phyloP scores from a whole-genome alignment of 148 eudicot genomes.

The Spergularia bocconei region DNA sequence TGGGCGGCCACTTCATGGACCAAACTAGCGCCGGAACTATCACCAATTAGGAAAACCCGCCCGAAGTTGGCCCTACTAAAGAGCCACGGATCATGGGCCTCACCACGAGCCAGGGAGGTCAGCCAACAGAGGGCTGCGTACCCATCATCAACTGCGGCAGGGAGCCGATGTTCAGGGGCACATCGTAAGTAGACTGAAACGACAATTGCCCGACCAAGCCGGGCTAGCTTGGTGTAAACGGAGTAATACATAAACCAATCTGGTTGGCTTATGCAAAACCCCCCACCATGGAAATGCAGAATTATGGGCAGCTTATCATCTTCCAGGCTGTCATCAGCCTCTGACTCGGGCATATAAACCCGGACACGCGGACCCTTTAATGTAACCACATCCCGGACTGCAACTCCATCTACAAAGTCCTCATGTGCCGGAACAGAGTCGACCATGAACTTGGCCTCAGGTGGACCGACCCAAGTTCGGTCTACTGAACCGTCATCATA shows the following conservation, averaged over 20 bases:
- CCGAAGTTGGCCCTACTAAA: slow-evolving; percentile 42
- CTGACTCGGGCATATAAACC: slow-evolving; percentile 54
- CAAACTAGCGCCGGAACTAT: slow-evolving; percentile 77
- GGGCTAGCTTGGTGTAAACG: slow-evolving; percentile 51
- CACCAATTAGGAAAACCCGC: slow-evolving; percentile 74
- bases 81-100: slow-evolving; percentile 38
- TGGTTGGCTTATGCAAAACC: slow-evolving; percentile 70
- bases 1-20: slow-evolving; percentile 66
- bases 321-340: slow-evolving; percentile 2
- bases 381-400: slow-evolving; percentile 41
- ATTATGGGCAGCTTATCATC: slow-evolving; percentile 56
- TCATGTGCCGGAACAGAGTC: slow-evolving; percentile 57
- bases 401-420: slow-evolving; percentile 54
- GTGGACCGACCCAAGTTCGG: slow-evolving; percentile 71
- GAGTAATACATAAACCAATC: slow-evolving; percentile 79
- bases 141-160: slow-evolving; percentile 63
- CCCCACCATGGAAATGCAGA: slow-evolving; percentile 79
- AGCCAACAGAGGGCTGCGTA: slow-evolving; percentile 63
- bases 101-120: slow-evolving; percentile 29
- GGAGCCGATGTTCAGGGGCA: slow-evolving; percentile 80
- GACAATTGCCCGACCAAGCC: slow-evolving; percentile 30
- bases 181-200: slow-evolving; percentile 61
- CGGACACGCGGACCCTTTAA: slow-evolving; percentile 42
- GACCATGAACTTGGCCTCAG: slow-evolving; percentile 62
- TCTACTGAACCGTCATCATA: slow-evolving; percentile 79